A percentile compares a stretch with the other conserved stretches of the same genome.
Conservation (phyloP, 2,329 filamentous ascomycete genomes). For the Apiospora kogelbergensis region DNA sequence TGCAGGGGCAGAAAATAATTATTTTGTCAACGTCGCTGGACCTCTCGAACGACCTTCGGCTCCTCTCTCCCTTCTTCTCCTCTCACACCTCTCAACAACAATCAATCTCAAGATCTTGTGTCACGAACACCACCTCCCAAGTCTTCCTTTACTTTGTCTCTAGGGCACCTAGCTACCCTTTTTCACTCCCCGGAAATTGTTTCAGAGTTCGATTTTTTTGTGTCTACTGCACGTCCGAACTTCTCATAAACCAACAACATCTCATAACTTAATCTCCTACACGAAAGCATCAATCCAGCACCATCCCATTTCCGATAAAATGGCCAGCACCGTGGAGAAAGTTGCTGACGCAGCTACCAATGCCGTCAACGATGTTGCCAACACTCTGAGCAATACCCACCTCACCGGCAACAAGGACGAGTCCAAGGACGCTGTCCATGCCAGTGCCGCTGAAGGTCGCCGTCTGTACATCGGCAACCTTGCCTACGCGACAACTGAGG, state of each 20-base stretch:
- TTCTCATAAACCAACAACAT: conserved; percentile 10
- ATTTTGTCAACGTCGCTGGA: conserved; percentile 12
- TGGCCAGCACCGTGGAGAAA: conserved; percentile 82
- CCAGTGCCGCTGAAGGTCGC: conserved; percentile 97
- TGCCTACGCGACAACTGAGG: conserved; percentile 99
- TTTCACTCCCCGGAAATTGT: conserved; percentile 61
- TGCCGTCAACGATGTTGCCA: conserved; percentile 77
- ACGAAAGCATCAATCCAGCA: conserved; percentile 39
- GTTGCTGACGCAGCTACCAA: conserved; percentile 57
- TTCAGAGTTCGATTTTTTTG: conserved; percentile 65
- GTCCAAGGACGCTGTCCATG: conserved; percentile 82
- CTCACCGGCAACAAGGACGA: conserved; percentile 58
- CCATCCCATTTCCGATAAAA: conserved; percentile 46
- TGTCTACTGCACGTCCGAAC: conserved; percentile 21
- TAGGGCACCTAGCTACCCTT: conserved; percentile 94
- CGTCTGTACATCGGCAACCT: conserved; percentile 99
- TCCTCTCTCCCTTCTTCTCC: conserved; percentile 27
- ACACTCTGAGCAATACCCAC: conserved; percentile 70
- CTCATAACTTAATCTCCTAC: conserved; percentile 27
- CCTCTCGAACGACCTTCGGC: conserved; percentile 7
- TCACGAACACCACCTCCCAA: conserved; percentile 33
- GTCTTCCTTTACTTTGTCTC: conserved; percentile 48
- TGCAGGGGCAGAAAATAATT: conserved; percentile 12
- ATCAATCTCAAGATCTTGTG: conserved; percentile 39
- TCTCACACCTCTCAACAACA: conserved; percentile 40